Evolutionary conservation across 805 yeast species (phyloP).

Genomic region (Suhomyces xylopsoci): DNA sequence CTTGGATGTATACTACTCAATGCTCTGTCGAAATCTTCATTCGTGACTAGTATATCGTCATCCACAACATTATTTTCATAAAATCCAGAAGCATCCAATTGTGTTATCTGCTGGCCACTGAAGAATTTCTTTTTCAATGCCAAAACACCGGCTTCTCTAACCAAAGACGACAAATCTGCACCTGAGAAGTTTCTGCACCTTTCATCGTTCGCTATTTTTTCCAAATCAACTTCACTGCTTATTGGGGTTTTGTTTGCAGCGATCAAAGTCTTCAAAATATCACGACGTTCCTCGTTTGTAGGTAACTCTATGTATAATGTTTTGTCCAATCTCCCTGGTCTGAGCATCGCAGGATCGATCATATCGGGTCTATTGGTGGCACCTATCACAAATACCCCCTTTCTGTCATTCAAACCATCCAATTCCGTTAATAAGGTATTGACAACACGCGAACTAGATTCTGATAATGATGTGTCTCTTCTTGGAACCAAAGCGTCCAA

Average conservation of each 20-base stretch:
- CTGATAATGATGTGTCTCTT: conserved; percentile 84
- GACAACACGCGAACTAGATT: conserved; percentile 89
- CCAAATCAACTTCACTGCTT: conserved; percentile 57
- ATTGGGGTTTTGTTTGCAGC: conserved; percentile 75
- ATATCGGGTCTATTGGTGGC: conserved; percentile 98
- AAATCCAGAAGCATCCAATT: conserved; percentile 37
- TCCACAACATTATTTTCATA: conserved; percentile 28
- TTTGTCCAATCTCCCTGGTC: conserved; percentile 95
- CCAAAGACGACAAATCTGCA: conserved; percentile 90
- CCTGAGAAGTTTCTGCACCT: conserved; percentile 90
- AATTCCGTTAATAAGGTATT: conserved; percentile 91
- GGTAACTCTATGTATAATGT: conserved; percentile 91
- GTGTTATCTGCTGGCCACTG: conserved; percentile 36
- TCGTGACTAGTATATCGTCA: conserved; percentile 51
- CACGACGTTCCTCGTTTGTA: conserved; percentile 68
- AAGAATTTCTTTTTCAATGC: conserved; percentile 79
- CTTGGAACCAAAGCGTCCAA: conserved; percentile 94
- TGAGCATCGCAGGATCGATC: conserved; percentile 96
- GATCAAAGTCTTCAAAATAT: conserved; percentile 76
- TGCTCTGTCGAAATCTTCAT: conserved; percentile 68
- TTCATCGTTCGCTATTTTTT: conserved; percentile 63
- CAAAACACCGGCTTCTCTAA: conserved; percentile 88
- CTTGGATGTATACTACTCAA: conserved; percentile 79
- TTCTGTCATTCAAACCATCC: conserved; percentile 90
- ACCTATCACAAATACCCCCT: conserved; percentile 91